Conservation (phyloP, 495 filamentous ascomycete species). For the Venustampulla echinocandica region DNA sequence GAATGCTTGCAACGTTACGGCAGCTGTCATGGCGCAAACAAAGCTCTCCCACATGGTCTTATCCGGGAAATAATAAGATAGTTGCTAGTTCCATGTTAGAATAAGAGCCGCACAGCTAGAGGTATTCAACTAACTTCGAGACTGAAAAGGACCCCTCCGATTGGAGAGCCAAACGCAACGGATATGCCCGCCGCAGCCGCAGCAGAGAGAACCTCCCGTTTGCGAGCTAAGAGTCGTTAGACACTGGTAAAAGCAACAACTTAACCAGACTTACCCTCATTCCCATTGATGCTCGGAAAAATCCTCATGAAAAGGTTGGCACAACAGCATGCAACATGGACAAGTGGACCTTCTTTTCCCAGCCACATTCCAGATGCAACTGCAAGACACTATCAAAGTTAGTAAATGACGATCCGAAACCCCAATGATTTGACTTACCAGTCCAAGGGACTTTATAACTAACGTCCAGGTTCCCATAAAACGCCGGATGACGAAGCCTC, state of each 20-base stretch:
- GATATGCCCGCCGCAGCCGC: constrained; percentile 93
- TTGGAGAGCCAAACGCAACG: constrained; percentile 94
- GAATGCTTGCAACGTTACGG: constrained; percentile 82
- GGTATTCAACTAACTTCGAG: constrained; percentile 52
- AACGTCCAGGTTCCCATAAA: constrained; percentile 95
- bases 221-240: constrained; percentile 54
- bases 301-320: constrained; percentile 92
- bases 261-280: constrained; percentile 77
- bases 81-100: constrained; percentile 40
- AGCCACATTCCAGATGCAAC: constrained; percentile 96
- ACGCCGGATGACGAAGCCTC: constrained; percentile 85
- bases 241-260: no score
- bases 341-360: constrained; percentile 95
- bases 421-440: constrained; percentile 47
- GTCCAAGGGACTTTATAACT: constrained; percentile 79
- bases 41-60: constrained; percentile 99
- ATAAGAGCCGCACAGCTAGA: background rate
- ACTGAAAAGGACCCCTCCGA: constrained; percentile 88
- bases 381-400: constrained; percentile 61
- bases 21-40: constrained; percentile 96
- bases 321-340: constrained; percentile 96
- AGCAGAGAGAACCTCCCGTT: constrained; percentile 90
- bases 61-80: constrained; percentile 97
- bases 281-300: constrained; percentile 71
- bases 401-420: constrained; percentile 11